Evolutionary conservation across 352 stramenopile species (phyloP), one percentile per base, ranked within the genome.

Genomic region (Pythium pyrilobum): DNA sequence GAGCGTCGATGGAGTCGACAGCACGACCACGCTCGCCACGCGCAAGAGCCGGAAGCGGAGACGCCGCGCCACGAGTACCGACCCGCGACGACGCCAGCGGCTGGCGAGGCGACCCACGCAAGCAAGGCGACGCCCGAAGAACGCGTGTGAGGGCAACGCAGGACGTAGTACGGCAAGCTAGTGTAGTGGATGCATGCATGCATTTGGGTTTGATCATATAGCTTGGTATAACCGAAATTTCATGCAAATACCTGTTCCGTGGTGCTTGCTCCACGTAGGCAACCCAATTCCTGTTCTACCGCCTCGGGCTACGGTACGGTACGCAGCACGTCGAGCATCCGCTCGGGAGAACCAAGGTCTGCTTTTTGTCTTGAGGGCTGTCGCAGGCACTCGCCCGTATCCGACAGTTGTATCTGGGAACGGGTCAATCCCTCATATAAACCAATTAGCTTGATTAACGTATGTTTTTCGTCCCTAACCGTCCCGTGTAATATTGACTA

Each of bases 31-130:
- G 4, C 43, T 13, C 53, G 44, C 24, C 28, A 32, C 34, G 18
- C 11, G 20, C 43, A 43, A 18, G 15, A 55, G 11, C 29, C 25
- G 3, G 46, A 51, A 29, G 32, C 55, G 0, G 42, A 46, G 43
- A 59, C 52, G 1, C 42, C 52, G 23, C 29, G 28, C 4, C 37
- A 62, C 5, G 20, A 20, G 15, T 62, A 64, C 32, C 33, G 51
- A 5, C 41, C 43, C 29, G 56, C 56, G n/a, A 25, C 32, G 18
- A 64, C 56, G 15, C 56, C 56, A 16, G 27, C 24, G 23, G 38
- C 47, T 3, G 37, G 13, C 5, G 21, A 38, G 32, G 9, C 51
- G 32, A 21, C 50, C 27, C 32, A 52, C 13, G 32, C 20, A 23
- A 18, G 37, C 3, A 52, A 36, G 37, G 18, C 11, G 9, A 24